Evolutionary conservation across 1,284 basidiomycete genomes (phyloP).

Genomic region (Ustilago cynodontis): DNA sequence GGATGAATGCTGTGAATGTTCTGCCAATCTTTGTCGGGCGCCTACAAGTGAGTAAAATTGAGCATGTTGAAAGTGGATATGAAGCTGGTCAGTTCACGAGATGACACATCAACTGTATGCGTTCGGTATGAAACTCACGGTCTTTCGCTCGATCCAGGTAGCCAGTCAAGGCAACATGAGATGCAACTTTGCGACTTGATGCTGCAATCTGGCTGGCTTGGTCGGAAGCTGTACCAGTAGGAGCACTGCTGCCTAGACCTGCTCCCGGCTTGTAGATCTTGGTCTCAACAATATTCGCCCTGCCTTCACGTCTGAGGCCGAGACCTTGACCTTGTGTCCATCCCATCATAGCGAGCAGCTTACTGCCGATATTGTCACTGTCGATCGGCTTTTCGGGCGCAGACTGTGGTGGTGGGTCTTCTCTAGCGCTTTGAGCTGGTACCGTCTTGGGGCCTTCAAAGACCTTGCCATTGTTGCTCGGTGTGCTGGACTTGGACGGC

Average conservation of each 20-base stretch:
- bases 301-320: constrained; percentile 26
- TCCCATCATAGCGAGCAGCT: constrained; percentile 50
- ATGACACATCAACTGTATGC: not conserved
- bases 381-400: constrained; percentile 45
- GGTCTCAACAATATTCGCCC: constrained; percentile 42
- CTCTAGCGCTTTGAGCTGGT: not conserved
- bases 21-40: constrained; percentile 27
- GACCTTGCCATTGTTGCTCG: not conserved
- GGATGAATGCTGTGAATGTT: constrained; percentile 13
- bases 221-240: constrained; percentile 5
- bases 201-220: not conserved
- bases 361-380: constrained; percentile 45
- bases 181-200: not conserved
- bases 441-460: constrained; percentile 26
- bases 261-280: constrained; percentile 48
- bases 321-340: constrained; percentile 50
- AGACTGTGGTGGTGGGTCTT: constrained; percentile 13
- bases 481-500: not conserved
- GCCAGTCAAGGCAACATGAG: constrained; percentile 22
- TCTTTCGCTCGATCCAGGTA: constrained; percentile 34
- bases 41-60: constrained; percentile 1
- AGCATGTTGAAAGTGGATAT: too few species aligned
- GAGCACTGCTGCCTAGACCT: constrained; percentile 36
- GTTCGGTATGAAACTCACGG: constrained; percentile 16
- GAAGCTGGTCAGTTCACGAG: not conserved